phyloP scores from a whole-genome alignment of 1,139 yeast genomes.

The Sugiyamaella castrensis region DNA sequence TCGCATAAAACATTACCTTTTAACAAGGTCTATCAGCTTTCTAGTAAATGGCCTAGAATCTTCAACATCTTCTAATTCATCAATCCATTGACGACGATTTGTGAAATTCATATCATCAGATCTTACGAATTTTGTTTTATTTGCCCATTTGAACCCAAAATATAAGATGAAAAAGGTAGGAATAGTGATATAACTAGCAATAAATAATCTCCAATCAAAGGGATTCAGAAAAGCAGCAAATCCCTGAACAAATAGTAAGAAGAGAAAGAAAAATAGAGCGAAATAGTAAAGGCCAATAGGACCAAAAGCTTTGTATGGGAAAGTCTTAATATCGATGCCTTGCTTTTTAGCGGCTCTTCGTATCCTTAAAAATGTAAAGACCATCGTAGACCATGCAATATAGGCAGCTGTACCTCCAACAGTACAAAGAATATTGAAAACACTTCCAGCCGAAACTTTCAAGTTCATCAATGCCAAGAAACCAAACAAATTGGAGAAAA shows the following conservation, averaged over 20 bases:
- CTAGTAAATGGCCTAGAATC: slow-evolving; percentile 1
- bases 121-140: slow-evolving; percentile 11
- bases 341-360: slow-evolving; percentile 14
- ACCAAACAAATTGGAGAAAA: slow-evolving; percentile 15
- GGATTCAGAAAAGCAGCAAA: slow-evolving; percentile 12
- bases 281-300: slow-evolving; percentile 14
- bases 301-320: slow-evolving; percentile 15
- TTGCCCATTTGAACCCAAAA: slow-evolving; percentile 12
- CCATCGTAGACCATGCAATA: slow-evolving; percentile 16
- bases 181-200: slow-evolving; percentile 13
- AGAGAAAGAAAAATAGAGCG: slow-evolving; percentile 11
- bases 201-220: slow-evolving; percentile 12
- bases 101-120: slow-evolving; percentile 6
- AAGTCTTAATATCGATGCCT: slow-evolving; percentile 10
- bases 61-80: slow-evolving; percentile 1
- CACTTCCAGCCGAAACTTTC: slow-evolving; percentile 14
- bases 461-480: slow-evolving; percentile 15
- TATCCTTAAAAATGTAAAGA: slow-evolving; percentile 13
- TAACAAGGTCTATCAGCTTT: slow-evolving; percentile 1
- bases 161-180: slow-evolving; percentile 9
- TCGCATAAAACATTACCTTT: too few relatives aligned
- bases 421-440: slow-evolving; percentile 12
- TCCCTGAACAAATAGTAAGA: slow-evolving; percentile 13
- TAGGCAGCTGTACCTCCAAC: slow-evolving; percentile 19
- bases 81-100: slow-evolving; percentile 11